phyloP scores from a whole-genome alignment of 495 filamentous ascomycete genomes.

The Platismatia glauca region DNA sequence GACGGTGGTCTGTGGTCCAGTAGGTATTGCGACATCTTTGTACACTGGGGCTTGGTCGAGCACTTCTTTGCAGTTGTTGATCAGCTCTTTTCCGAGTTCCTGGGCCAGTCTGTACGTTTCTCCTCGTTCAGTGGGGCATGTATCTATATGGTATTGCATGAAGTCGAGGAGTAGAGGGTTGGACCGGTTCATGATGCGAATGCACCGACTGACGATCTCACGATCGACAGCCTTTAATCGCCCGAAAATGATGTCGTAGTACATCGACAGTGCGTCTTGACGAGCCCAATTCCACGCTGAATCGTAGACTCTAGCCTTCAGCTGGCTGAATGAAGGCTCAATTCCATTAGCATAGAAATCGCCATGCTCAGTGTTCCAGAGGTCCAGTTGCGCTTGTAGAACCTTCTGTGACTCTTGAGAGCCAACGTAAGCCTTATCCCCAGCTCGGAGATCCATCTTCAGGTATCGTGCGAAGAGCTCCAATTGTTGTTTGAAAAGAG shows the following conservation, averaged over 20 bases:
- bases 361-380: constrained; percentile 92
- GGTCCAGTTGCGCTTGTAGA: constrained; percentile 83
- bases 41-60: constrained; percentile 73
- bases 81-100: constrained; percentile 86
- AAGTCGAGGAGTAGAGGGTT: constrained; percentile 93
- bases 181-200: constrained; percentile 97
- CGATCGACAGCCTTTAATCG: constrained; percentile 86
- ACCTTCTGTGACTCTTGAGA: constrained; percentile 76
- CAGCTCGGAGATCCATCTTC: constrained; percentile 90
- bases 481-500: constrained; percentile 93
- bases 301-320: constrained; percentile 95
- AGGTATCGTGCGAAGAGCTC: constrained; percentile 92
- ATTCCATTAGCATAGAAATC: constrained; percentile 94
- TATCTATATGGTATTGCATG: constrained; percentile 99
- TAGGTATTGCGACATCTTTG: constrained; percentile 90
- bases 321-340: constrained; percentile 80
- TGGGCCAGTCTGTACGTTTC: constrained; percentile 97
- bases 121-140: constrained; percentile 91
- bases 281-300: constrained; percentile 99
- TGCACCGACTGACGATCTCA: constrained; percentile 97
- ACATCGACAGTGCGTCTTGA: constrained; percentile 96
- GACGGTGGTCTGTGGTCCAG: constrained; percentile 81
- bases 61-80: constrained; percentile 95
- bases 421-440: constrained; percentile 82
- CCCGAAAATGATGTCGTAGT: constrained; percentile 98